phyloP scores from a whole-genome alignment of 2,329 filamentous ascomycete genomes.

The Myrmaecium sp. region DNA sequence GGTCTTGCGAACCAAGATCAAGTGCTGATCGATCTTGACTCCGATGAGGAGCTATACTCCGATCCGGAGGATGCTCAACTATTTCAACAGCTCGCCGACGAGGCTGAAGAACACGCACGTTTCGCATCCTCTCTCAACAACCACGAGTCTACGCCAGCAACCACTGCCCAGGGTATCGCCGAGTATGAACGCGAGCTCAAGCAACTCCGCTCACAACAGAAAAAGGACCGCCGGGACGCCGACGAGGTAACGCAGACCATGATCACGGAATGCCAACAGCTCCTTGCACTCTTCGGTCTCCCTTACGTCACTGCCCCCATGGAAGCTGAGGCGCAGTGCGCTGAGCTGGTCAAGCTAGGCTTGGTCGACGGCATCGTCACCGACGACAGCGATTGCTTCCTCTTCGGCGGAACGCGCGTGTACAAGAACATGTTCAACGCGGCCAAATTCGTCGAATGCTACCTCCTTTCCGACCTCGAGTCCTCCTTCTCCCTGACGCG shows the following conservation, averaged over 20 bases:
- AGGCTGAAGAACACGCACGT: conserved; percentile 84
- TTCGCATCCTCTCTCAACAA: conserved; percentile 81
- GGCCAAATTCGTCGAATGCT: conserved; percentile 96
- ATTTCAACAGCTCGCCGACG: conserved; percentile 66
- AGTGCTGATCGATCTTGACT: conserved; percentile 5
- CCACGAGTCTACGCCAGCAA: too few species aligned
- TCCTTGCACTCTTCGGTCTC: conserved; percentile 78
- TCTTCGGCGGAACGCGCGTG: conserved; percentile 88
- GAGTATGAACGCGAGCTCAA: conserved; percentile 81
- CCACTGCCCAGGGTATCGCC: conserved; percentile 49
- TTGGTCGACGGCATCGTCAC: conserved; percentile 96
- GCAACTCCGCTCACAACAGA: conserved; percentile 79
- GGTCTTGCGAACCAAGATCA: conserved; percentile 16
- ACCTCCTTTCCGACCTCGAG: conserved; percentile 66
- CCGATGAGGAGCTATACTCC: conserved; percentile 33
- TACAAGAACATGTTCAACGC: conserved; percentile 99
- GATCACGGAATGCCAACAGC: conserved; percentile 85
- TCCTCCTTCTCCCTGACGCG: conserved; percentile 76
- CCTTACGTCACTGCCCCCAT: conserved; percentile 96
- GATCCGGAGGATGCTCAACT: conserved; percentile 89
- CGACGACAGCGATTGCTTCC: conserved; percentile 89
- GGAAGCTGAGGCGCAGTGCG: conserved; percentile 97
- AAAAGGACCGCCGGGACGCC: conserved; percentile 86
- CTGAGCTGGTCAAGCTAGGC: conserved; percentile 68
- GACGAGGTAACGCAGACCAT: conserved; percentile 95